phyloP scores from a whole-genome alignment of 1,139 yeast genomes.

The Magnusiomyces suaveolens region DNA sequence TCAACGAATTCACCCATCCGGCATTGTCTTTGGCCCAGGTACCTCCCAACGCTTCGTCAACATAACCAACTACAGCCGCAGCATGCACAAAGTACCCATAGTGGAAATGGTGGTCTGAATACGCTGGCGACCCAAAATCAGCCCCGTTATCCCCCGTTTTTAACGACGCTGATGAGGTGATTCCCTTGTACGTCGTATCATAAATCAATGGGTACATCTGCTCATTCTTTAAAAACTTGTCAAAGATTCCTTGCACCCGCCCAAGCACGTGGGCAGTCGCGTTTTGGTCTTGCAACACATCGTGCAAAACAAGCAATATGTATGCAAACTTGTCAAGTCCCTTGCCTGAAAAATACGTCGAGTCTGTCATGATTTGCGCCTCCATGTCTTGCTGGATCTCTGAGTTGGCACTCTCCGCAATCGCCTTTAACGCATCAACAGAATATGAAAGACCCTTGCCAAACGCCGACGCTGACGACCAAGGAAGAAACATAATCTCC shows the following conservation, averaged over 20 bases:
- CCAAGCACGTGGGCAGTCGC: constrained; percentile 34
- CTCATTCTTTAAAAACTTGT: constrained; percentile 39
- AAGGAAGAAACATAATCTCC: constrained; percentile 52
- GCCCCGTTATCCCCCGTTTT: constrained; percentile 37
- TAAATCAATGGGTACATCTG: constrained; percentile 56
- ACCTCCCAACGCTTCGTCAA: constrained; percentile 50
- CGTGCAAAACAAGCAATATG: constrained; percentile 51
- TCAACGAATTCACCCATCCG: constrained; percentile 50
- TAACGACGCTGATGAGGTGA: constrained; percentile 44
- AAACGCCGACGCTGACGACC: constrained; percentile 40
- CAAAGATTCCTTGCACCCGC: constrained; percentile 46
- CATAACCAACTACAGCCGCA: constrained; percentile 58
- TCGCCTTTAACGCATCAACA: constrained; percentile 45
- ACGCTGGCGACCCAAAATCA: constrained; percentile 55
- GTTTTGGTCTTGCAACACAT: constrained; percentile 18
- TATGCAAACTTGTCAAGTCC: constrained; percentile 65
- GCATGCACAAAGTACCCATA: constrained; percentile 66
- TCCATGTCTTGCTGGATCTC: constrained; percentile 54
- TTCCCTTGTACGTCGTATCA: constrained; percentile 57
- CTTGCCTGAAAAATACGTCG: constrained; percentile 53
- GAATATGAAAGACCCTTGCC: constrained; percentile 42
- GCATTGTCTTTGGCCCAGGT: constrained; percentile 57
- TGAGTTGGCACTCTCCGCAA: constrained; percentile 48
- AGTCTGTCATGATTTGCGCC: constrained; percentile 39
- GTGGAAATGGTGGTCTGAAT: constrained; percentile 71